A percentile compares a stretch with the other conserved stretches of the same genome.
Conservation (phyloP, 805 yeast genomes). For the Candida bentonensis region DNA sequence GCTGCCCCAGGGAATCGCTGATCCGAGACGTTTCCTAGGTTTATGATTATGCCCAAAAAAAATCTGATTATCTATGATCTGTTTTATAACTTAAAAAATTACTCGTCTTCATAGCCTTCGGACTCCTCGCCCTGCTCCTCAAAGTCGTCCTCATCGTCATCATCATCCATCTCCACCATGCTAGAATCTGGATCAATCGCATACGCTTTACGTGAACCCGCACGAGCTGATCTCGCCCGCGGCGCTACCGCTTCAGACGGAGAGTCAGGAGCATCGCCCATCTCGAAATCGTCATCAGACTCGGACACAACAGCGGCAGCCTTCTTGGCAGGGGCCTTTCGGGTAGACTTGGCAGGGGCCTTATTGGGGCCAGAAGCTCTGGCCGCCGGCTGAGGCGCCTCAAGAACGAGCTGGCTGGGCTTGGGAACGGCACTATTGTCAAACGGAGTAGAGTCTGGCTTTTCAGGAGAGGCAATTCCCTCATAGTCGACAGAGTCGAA, state of each 20-base stretch:
- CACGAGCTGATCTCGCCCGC: conserved; percentile 18
- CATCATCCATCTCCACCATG: conserved; percentile 6
- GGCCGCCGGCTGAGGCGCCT: conserved; percentile 3
- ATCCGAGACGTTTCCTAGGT: too few relatives aligned
- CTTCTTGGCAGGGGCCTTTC: conserved; percentile 18
- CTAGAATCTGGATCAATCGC: background rate
- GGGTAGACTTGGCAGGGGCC: conserved; percentile 12
- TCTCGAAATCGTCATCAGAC: conserved; percentile 3
- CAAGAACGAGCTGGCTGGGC: background rate
- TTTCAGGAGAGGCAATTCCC: conserved; percentile 1
- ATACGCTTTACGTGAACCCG: conserved; percentile 8
- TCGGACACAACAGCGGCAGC: conserved; percentile 5
- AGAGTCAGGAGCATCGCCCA: background rate
- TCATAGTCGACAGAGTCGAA: conserved; percentile 4
- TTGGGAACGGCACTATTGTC: background rate
- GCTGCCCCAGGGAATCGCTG: too few relatives aligned
- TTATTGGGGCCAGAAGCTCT: conserved; percentile 2
- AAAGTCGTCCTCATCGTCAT: conserved; percentile 3
- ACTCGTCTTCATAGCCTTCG: background rate
- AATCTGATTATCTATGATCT: too few relatives aligned
- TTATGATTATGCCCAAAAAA: too few relatives aligned
- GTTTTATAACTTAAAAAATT: too few relatives aligned
- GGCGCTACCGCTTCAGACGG: conserved; percentile 1
- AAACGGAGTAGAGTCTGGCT: conserved; percentile 1
- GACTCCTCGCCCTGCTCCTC: conserved; percentile 6